phyloP scores from a whole-genome alignment of 2,329 filamentous ascomycete species.

The Mollisiaceae sp. region DNA sequence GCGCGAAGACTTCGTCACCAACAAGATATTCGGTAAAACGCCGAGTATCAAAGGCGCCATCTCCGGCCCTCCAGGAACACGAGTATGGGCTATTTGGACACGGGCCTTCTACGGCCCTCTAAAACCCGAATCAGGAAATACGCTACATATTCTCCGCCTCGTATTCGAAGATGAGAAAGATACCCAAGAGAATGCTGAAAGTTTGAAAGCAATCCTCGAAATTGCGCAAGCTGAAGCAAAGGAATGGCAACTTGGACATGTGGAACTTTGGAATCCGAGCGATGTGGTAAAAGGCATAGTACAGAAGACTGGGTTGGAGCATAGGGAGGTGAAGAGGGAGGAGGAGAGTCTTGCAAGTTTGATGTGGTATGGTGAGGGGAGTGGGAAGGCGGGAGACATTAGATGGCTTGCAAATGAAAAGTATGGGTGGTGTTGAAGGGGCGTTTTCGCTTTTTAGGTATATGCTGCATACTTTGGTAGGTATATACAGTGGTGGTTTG shows the following conservation, averaged over 20 bases:
- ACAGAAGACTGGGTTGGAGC: conserved; percentile 53
- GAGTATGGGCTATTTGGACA: conserved; percentile 78
- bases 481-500: too few relatives aligned
- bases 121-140: conserved; percentile 58
- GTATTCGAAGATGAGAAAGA: conserved; percentile 62
- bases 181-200: conserved; percentile 52
- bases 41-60: conserved; percentile 75
- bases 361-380: conserved; percentile 68
- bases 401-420: conserved; percentile 81
- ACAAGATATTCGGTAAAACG: conserved; percentile 58
- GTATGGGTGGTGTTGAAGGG: conserved; percentile 71
- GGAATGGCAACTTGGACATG: conserved; percentile 70
- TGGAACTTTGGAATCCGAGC: conserved; percentile 86
- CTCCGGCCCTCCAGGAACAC: conserved; percentile 51
- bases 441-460: background rate
- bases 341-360: conserved; percentile 72
- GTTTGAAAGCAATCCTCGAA: conserved; percentile 66
- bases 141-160: conserved; percentile 70
- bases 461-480: background rate
- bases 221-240: conserved; percentile 73
- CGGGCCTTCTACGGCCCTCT: conserved; percentile 66
- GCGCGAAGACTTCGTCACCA: conserved; percentile 78
- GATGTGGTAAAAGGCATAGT: conserved; percentile 56
- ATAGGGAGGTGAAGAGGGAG: conserved; percentile 60
- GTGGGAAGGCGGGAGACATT: conserved; percentile 55